Evolutionary conservation across 2,329 filamentous ascomycete species (phyloP).

Genomic region (Pseudocercospora pini-densiflorae): DNA sequence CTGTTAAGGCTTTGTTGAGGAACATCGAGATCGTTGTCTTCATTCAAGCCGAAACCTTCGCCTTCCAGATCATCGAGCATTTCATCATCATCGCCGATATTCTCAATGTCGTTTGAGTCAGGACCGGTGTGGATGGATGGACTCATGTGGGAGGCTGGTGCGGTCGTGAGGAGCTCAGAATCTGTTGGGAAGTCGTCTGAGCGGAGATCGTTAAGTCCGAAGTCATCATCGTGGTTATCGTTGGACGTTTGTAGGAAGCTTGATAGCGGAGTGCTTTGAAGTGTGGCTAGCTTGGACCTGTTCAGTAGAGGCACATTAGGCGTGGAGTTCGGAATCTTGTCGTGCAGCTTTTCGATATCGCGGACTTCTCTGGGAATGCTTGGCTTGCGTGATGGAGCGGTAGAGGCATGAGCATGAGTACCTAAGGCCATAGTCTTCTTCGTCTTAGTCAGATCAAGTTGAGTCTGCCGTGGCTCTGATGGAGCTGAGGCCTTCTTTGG

Average conservation of each 20-base stretch:
- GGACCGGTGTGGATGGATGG: background rate
- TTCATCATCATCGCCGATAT: conserved; percentile 20
- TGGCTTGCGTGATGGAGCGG: conserved; percentile 10
- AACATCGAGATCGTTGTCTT: no score
- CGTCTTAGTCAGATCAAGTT: conserved; percentile 30
- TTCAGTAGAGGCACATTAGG: conserved; percentile 22
- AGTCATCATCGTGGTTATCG: conserved; percentile 27
- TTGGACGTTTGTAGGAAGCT: conserved; percentile 5
- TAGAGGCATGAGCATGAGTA: background rate
- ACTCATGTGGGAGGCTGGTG: conserved; percentile 14
- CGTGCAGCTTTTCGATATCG: conserved; percentile 31
- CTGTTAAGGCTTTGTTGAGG: background rate
- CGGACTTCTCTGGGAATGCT: conserved; percentile 22
- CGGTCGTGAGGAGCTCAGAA: background rate
- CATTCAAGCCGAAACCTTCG: background rate
- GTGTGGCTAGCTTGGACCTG: background rate
- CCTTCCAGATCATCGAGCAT: conserved; percentile 26
- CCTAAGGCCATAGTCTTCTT: conserved; percentile 23
- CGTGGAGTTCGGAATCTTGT: conserved; percentile 31
- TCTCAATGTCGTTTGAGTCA: background rate
- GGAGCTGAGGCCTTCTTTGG: conserved; percentile 34
- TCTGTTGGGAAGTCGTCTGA: conserved; percentile 22
- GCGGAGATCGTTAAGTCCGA: conserved; percentile 21
- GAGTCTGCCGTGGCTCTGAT: conserved; percentile 36
- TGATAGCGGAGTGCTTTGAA: background rate